Percentiles rank a stretch among this genome's conserved stretches.
These are phyloP conservation scores for Myriangium duriaei DNA, from an alignment of 2,329 filamentous ascomycete genomes.

Conservation along the genomic window DNA sequence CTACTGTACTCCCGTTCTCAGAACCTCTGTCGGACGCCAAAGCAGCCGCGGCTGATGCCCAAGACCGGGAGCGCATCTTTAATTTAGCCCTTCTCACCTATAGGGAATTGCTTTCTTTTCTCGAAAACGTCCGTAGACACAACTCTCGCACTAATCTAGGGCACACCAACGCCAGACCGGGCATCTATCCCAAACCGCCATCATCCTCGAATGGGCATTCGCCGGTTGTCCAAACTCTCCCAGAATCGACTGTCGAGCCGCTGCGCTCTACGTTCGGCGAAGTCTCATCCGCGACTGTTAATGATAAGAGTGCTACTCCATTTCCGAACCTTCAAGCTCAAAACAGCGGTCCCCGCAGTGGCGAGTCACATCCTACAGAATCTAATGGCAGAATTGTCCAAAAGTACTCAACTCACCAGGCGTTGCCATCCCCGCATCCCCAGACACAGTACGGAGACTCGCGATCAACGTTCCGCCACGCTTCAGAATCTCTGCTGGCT, in stretches of 20 bases:
- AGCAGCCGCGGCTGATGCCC: conserved; percentile 29
- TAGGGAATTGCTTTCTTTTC: conserved; percentile 35
- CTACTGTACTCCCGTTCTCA: not conserved
- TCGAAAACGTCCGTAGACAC: conserved; percentile 33
- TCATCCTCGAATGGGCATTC: conserved; percentile 7
- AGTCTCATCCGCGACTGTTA: not conserved
- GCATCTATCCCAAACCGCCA: conserved; percentile 50
- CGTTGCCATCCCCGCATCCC: conserved; percentile 6
- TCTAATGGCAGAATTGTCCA: conserved; percentile 23
- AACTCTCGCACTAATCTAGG: conserved; percentile 26
- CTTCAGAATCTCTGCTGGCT: not conserved
- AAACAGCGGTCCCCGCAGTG: not conserved
- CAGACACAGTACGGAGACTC: not conserved
- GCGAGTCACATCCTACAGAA: conserved; percentile 15
- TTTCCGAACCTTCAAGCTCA: not conserved
- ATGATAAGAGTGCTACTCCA: not conserved
- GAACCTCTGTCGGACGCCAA: conserved; percentile 24
- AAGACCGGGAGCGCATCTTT: conserved; percentile 33
- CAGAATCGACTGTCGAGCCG: not conserved
- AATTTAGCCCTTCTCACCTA: conserved; percentile 36
- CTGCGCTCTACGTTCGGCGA: not conserved
- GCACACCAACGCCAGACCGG: conserved; percentile 35
- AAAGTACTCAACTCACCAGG: conserved; percentile 17
- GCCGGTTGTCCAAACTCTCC: conserved; percentile 3
- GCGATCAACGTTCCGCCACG: not conserved